Evolutionary conservation across 805 yeast genomes (phyloP).

Genomic region (Candida arabinofermentans): DNA sequence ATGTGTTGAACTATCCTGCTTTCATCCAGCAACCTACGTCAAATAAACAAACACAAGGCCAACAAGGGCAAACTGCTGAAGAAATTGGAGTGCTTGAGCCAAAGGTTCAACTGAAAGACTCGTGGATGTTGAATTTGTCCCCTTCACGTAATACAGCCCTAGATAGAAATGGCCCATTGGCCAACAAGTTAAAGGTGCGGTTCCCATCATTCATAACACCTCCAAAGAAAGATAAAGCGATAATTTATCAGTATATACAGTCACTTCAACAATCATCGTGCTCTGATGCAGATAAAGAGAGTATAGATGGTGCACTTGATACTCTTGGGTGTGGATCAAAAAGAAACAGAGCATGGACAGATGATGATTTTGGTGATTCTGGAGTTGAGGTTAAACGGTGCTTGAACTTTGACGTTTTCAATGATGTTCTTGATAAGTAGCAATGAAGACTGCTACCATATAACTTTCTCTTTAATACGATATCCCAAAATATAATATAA

Average conservation of each 20-base stretch:
- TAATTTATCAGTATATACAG: constrained; percentile 16
- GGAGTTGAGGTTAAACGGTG: constrained; percentile 7
- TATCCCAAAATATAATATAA: too few relatives aligned
- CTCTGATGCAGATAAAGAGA: not conserved
- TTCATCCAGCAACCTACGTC: constrained; percentile 11
- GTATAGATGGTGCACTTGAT: not conserved
- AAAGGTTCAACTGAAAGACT: constrained; percentile 15
- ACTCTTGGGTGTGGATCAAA: not conserved
- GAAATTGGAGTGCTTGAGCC: constrained; percentile 15
- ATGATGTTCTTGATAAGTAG: constrained; percentile 4
- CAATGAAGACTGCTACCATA: not conserved
- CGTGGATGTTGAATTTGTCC: constrained; percentile 15
- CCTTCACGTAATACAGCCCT: too few relatives aligned
- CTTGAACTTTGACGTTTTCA: constrained; percentile 13
- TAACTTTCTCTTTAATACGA: too few relatives aligned
- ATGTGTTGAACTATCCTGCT: constrained; percentile 18
- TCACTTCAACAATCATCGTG: constrained; percentile 3
- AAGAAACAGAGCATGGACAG: constrained; percentile 1
- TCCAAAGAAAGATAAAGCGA: constrained; percentile 13
- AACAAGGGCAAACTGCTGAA: not conserved
- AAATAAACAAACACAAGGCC: not conserved
- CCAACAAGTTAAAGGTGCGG: not conserved
- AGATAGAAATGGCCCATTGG: too few relatives aligned
- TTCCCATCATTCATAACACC: constrained; percentile 22
- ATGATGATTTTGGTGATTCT: constrained; percentile 5